phyloP scores from a whole-genome alignment of 2,329 filamentous ascomycete genomes.

The Paecilomyces variotii region DNA sequence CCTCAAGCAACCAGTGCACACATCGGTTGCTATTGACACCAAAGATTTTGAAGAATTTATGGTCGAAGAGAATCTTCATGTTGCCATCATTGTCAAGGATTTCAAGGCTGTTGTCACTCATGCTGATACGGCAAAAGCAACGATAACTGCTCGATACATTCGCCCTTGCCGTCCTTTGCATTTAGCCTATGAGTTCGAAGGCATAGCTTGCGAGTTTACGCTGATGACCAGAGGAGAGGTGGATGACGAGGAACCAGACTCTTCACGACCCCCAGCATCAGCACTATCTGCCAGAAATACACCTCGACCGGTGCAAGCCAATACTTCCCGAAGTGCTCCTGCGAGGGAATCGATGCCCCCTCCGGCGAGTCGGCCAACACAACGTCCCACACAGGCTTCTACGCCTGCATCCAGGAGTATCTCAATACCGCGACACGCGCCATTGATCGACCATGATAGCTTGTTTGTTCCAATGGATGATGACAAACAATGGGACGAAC shows the following conservation, averaged over 20 bases:
- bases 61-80: conserved; percentile 52
- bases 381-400: conserved; percentile 24
- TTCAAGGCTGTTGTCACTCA: conserved; percentile 58
- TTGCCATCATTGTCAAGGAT: conserved; percentile 57
- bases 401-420: conserved; percentile 13
- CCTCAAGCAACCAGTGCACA: conserved; percentile 57
- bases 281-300: conserved; percentile 34
- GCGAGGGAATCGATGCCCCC: conserved; percentile 21
- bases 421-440: background rate
- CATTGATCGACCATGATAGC: conserved; percentile 43
- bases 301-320: conserved; percentile 21
- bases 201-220: conserved; percentile 53
- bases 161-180: conserved; percentile 53
- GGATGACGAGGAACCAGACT: conserved; percentile 30
- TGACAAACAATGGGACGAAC: conserved; percentile 53
- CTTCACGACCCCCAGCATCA: conserved; percentile 31
- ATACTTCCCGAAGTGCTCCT: conserved; percentile 7
- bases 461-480: conserved; percentile 56
- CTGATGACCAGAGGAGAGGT: conserved; percentile 57
- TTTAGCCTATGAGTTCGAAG: conserved; percentile 50
- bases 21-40: conserved; percentile 54
- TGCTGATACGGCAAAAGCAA: conserved; percentile 50
- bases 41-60: conserved; percentile 55
- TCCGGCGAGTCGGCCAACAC: conserved; percentile 22
- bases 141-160: conserved; percentile 51